Evolutionary conservation across 2,329 filamentous ascomycete species (phyloP).

Genomic region (Penicillium sp.): DNA sequence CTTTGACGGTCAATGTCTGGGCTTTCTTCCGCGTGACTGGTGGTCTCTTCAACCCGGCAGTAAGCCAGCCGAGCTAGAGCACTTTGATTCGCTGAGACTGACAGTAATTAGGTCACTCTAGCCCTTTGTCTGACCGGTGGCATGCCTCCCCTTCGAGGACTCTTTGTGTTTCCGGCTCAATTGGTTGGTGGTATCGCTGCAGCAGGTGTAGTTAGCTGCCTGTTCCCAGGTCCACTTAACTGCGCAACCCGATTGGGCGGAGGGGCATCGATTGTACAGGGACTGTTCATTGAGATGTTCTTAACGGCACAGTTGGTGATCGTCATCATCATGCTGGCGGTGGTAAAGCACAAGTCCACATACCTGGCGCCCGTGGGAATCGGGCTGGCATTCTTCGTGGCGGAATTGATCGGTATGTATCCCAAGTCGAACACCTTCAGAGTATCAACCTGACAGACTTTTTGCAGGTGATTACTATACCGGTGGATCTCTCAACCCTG

Average conservation of each 20-base stretch:
- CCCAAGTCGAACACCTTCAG: too few species aligned
- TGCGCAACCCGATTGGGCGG: slow-evolving; percentile 60
- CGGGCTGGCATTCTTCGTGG: slow-evolving; percentile 69
- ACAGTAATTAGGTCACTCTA: slow-evolving; percentile 52
- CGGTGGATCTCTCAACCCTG: slow-evolving; percentile 52
- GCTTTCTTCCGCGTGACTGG: slow-evolving; percentile 56
- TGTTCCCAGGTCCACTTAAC: slow-evolving; percentile 60
- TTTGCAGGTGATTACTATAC: slow-evolving; percentile 49
- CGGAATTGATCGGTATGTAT: slow-evolving; percentile 50
- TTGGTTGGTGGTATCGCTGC: slow-evolving; percentile 62
- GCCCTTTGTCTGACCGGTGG: slow-evolving; percentile 62
- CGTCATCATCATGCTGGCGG: slow-evolving; percentile 69
- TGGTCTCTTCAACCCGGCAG: slow-evolving; percentile 54
- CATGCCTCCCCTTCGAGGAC: slow-evolving; percentile 55
- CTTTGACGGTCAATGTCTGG: slow-evolving; percentile 57
- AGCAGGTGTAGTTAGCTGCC: slow-evolving; percentile 57
- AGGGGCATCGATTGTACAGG: slow-evolving; percentile 56
- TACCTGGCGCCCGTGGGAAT: slow-evolving; percentile 72
- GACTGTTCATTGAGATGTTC: slow-evolving; percentile 69
- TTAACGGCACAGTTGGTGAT: slow-evolving; percentile 65
- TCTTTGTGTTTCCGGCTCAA: slow-evolving; percentile 59
- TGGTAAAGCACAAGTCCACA: slow-evolving; percentile 73
- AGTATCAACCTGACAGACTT: neutral
- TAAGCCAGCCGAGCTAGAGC: slow-evolving; percentile 23
- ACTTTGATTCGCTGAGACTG: neutral